These are phyloP conservation scores for Coffea humblotiana DNA, from an alignment of 305 asterid species.

Conservation along the genomic window DNA sequence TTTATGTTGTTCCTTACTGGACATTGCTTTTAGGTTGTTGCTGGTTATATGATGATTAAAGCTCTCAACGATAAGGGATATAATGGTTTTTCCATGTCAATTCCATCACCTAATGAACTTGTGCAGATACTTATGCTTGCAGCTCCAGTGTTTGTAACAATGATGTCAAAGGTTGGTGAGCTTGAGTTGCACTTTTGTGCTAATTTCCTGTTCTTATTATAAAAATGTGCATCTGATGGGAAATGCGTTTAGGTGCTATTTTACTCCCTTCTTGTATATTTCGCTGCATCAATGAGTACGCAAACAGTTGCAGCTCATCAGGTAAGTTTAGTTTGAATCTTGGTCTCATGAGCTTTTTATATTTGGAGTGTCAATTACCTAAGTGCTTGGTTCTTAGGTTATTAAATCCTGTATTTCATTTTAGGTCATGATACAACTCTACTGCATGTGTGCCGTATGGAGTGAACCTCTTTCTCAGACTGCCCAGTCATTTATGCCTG, in stretches of 20 bases:
- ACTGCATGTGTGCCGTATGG: conserved; percentile 74
- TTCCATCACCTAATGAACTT: conserved; percentile 70
- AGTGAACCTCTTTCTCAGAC: conserved; percentile 98
- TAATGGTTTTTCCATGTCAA: conserved; percentile 73
- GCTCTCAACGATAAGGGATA: conserved; percentile 79
- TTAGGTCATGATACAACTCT: conserved; percentile 91
- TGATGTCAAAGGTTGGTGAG: conserved; percentile 83
- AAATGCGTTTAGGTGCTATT: conserved; percentile 57
- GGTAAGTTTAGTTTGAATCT: conserved; percentile 36
- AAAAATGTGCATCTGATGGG: conserved; percentile 23
- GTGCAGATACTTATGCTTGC: conserved; percentile 72
- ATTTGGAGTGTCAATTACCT: background rate
- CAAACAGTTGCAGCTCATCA: conserved; percentile 85
- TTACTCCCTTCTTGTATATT: conserved; percentile 84
- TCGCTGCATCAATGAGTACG: conserved; percentile 86
- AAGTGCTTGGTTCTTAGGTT: background rate
- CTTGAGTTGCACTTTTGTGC: conserved; percentile 19
- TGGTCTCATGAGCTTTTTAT: conserved; percentile 19
- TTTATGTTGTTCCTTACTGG: conserved; percentile 3
- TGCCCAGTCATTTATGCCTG: conserved; percentile 93
- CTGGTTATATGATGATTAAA: conserved; percentile 85
- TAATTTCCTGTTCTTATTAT: conserved; percentile 11
- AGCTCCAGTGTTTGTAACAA: conserved; percentile 89
- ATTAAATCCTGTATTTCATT: conserved; percentile 22
- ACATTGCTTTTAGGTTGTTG: conserved; percentile 62